Evolutionary conservation across 192 early-diverging fungal genomes (phyloP).

Genomic region (Backusella tarrabulga): DNA sequence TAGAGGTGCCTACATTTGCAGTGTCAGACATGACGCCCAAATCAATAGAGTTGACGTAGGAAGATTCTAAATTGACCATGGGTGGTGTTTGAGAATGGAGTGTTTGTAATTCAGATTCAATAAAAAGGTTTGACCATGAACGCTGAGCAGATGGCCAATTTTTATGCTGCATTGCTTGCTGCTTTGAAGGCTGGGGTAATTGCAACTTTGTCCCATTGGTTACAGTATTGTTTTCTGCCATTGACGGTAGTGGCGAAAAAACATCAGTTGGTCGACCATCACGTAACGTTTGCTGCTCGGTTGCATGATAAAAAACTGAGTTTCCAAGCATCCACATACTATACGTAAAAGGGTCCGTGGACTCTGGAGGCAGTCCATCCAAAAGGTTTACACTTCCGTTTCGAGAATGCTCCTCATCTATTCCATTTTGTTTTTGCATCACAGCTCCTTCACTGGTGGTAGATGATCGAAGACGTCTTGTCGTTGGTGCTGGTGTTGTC

Average conservation of each 20-base stretch:
- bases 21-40: not conserved
- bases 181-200: conserved; percentile 1
- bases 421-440: not conserved
- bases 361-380: not conserved
- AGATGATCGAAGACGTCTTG: not conserved
- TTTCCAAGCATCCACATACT: not conserved
- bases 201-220: not conserved
- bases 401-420: not conserved
- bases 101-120: conserved; percentile 8
- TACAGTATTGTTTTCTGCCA: not conserved
- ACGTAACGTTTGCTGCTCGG: not conserved
- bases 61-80: not conserved
- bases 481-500: not conserved
- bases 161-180: not conserved
- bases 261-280: not conserved
- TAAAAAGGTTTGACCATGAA: not conserved
- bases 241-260: not conserved
- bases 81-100: conserved; percentile 1
- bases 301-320: not conserved
- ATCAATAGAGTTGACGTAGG: not conserved
- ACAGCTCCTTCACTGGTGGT: not conserved
- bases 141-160: not conserved
- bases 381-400: not conserved
- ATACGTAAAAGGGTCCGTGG: not conserved
- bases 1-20: not conserved